These are phyloP conservation scores for Kwoniella dendrophila DNA, from an alignment of 768 basidiomycete genomes.

Conservation along the genomic window DNA sequence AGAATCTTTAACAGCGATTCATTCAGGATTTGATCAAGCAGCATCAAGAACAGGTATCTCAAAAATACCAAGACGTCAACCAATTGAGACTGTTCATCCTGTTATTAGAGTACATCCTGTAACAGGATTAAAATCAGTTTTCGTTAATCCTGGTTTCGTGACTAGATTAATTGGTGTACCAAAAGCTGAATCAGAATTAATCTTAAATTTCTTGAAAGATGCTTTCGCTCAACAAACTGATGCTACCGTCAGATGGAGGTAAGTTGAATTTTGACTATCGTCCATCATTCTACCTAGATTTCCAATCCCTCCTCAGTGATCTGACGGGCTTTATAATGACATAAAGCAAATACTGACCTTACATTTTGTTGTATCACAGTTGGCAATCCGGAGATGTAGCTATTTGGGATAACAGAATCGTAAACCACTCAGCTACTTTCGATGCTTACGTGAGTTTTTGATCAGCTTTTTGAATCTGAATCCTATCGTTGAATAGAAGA, in stretches of 20 bases:
- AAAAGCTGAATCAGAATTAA: slow-evolving; percentile 76
- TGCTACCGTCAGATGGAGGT: slow-evolving; percentile 44
- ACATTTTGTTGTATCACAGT: slow-evolving; percentile 38
- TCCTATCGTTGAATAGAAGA: background rate
- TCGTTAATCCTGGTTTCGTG: slow-evolving; percentile 82
- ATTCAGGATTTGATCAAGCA: slow-evolving; percentile 76
- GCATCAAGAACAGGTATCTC: slow-evolving; percentile 72
- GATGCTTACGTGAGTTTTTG: slow-evolving; percentile 63
- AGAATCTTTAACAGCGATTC: slow-evolving; percentile 71
- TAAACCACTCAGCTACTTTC: slow-evolving; percentile 77
- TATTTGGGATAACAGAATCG: slow-evolving; percentile 83
- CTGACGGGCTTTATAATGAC: too few relatives aligned
- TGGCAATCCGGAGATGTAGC: slow-evolving; percentile 78
- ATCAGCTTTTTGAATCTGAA: background rate
- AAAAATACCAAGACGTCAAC: slow-evolving; percentile 68
- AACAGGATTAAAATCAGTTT: slow-evolving; percentile 82
- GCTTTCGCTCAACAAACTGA: slow-evolving; percentile 61
- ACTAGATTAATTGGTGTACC: slow-evolving; percentile 75
- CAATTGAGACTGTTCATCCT: slow-evolving; percentile 65
- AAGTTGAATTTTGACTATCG: too few relatives aligned
- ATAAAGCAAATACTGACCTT: too few relatives aligned
- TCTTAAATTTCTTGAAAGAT: slow-evolving; percentile 71
- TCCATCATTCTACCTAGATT: background rate
- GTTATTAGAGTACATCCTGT: slow-evolving; percentile 80
- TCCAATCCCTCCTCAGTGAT: background rate